Evolutionary conservation across 2,329 filamentous ascomycete species (phyloP).

Genomic region (Fonsecaea erecta): DNA sequence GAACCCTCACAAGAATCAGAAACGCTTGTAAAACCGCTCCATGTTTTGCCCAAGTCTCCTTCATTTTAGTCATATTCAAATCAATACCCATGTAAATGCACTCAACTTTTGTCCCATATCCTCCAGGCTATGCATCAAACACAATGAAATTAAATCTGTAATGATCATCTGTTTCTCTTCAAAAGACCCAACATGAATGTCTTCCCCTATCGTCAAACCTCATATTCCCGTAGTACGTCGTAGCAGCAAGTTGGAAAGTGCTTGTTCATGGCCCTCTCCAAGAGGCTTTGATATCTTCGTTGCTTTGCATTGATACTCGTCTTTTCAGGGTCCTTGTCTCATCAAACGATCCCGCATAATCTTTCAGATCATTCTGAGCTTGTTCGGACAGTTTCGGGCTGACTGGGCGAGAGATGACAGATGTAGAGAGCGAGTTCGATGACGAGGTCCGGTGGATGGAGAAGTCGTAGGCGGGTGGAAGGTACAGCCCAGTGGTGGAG

Average conservation of each 20-base stretch:
- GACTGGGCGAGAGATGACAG: conserved; percentile 60
- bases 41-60: background rate
- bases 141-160: conserved; percentile 16
- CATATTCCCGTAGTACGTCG: conserved; percentile 10
- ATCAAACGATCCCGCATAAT: conserved; percentile 88
- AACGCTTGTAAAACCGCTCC: conserved; percentile 5
- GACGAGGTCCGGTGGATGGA: conserved; percentile 52
- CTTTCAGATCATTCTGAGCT: conserved; percentile 76
- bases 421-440: conserved; percentile 54
- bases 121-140: conserved; percentile 10
- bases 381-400: conserved; percentile 77
- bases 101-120: conserved; percentile 11
- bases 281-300: conserved; percentile 25
- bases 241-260: background rate
- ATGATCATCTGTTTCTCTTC: background rate
- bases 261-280: conserved; percentile 18
- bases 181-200: background rate
- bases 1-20: background rate
- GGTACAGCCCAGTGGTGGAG: conserved; percentile 63
- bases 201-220: conserved; percentile 11
- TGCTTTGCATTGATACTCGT: conserved; percentile 39
- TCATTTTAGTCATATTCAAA: conserved; percentile 3
- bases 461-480: conserved; percentile 78
- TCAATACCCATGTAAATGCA: conserved; percentile 12
- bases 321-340: conserved; percentile 65